Percentiles rank a stretch among this genome's conserved stretches.
Conservation (phyloP, 805 yeast genomes). For the Kluyveromyces wickerhamii region DNA sequence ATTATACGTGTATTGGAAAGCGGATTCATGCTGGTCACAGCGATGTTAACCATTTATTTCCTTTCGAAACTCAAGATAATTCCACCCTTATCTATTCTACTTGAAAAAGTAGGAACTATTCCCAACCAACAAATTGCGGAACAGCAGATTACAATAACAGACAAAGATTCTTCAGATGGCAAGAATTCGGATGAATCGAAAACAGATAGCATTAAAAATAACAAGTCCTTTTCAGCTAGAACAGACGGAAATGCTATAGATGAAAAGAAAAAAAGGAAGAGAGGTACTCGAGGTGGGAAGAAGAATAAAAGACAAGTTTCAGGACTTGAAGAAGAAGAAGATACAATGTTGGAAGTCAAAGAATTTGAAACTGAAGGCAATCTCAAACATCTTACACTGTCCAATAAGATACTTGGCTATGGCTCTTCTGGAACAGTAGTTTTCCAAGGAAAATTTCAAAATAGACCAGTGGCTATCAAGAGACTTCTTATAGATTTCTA, state of each 20-base stretch:
- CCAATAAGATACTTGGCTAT: constrained; percentile 77
- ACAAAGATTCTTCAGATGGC: too few species aligned
- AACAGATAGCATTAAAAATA: constrained; percentile 9
- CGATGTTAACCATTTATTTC: constrained; percentile 23
- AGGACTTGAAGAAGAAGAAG: constrained; percentile 3
- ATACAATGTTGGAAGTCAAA: constrained; percentile 6
- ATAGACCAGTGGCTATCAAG: constrained; percentile 92
- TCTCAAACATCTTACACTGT: constrained; percentile 49
- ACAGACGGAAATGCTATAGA: not conserved
- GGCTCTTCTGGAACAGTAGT: constrained; percentile 98
- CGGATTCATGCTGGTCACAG: constrained; percentile 30
- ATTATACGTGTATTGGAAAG: constrained; percentile 34
- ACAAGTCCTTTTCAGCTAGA: too few species aligned
- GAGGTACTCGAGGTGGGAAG: constrained; percentile 83
- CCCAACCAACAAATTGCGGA: constrained; percentile 20
- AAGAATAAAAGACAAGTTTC: constrained; percentile 35
- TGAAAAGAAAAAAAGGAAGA: constrained; percentile 50
- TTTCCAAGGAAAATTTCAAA: constrained; percentile 81
- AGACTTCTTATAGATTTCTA: constrained; percentile 88
- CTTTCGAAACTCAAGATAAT: constrained; percentile 26
- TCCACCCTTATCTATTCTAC: constrained; percentile 27
- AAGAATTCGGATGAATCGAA: constrained; percentile 10
- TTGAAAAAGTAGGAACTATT: constrained; percentile 29
- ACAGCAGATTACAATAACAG: too few species aligned
- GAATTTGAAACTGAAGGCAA: constrained; percentile 20